Evolutionary conservation across 2,329 filamentous ascomycete genomes (phyloP).

Genomic region (Drechslerella coelobrocha): DNA sequence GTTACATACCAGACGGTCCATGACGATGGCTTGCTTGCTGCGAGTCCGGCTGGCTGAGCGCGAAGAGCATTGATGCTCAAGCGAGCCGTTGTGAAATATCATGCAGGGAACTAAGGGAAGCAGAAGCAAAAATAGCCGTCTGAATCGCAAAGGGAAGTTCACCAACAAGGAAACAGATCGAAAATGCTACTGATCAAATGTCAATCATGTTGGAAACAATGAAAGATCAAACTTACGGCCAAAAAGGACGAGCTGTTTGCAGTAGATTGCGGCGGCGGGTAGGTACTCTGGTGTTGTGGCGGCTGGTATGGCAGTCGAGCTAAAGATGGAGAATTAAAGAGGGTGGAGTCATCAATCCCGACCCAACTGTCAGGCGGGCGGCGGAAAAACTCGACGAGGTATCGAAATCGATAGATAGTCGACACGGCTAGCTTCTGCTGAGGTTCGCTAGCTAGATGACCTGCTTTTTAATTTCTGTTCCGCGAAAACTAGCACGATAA

Average conservation of each 20-base stretch:
- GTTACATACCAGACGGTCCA: constrained; percentile 4
- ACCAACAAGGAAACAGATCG: constrained; percentile 5
- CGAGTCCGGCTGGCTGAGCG: background rate
- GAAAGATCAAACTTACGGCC: background rate
- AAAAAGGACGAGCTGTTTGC: background rate
- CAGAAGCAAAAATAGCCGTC: constrained; percentile 7
- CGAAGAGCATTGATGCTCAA: constrained; percentile 7
- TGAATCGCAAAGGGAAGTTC: constrained; percentile 8
- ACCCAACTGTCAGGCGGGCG: background rate
- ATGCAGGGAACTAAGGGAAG: constrained; percentile 7
- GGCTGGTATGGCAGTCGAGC: background rate
- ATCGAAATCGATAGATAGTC: constrained; percentile 30
- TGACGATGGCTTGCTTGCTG: constrained; percentile 31
- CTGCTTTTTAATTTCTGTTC: constrained; percentile 50
- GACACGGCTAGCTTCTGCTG: background rate
- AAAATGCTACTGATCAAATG: background rate
- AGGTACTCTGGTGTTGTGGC: background rate
- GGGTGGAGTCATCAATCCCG: constrained; percentile 1
- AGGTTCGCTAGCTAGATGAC: constrained; percentile 16
- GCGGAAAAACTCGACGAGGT: constrained; percentile 16
- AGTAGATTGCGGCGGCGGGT: background rate
- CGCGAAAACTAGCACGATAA: constrained; percentile 43
- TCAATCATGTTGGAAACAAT: background rate
- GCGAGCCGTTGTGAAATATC: constrained; percentile 7
- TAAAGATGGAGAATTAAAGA: background rate